Evolutionary conservation across 1,284 basidiomycete species (phyloP), one percentile per base, ranked within the genome.

Genomic region (Ganoderma lingzhi): DNA sequence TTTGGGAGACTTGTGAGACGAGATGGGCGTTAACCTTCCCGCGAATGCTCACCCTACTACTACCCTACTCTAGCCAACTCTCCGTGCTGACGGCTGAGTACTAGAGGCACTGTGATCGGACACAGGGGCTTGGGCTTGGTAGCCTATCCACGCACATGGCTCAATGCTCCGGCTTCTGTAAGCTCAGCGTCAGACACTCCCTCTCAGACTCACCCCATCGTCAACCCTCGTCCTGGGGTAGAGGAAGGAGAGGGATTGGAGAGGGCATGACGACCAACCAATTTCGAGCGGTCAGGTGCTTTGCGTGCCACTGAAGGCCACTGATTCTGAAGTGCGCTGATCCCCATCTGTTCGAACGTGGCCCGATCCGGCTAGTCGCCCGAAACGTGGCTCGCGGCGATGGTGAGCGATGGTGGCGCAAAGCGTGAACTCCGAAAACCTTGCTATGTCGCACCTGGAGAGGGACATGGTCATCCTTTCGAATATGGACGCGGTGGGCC

Each of bases 111-210:
- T 28, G 3, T 51, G 48, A 51, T 51, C 48, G 48, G 48, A 51
- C 23, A 51, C 48, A 51, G 48, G 48, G 48, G 48, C 48, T 28
- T 51, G 48, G 48, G 48, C 48, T 28, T 51, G 23, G 28, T 51
- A 51, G 48, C 23, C 23, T 28, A 28, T 51, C 48, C 48, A 28
- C 48, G 23, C 48, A 51, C 2, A 51, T 28, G 48, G 48, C 48
- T 51, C 48, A 17, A 56, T 56, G 53, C 28, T 35, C 30, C 53
- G 53, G 28, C 30, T 37, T 60, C 35, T 60, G 35, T 37, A 39
- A n/a, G 37, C n/a, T 23, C 58, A 60, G 32, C 23, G 35, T 35
- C 35, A 35, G 35, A 8, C 35, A 3, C 35, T 35, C 14, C n/a
- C 35, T n/a, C 23, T 19, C 39, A 39, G 19, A 41, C 32, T 58